Percentiles rank a stretch among this genome's conserved stretches.
Conservation (phyloP, 106 monocot genomes). For the Dendrobium huoshanense region DNA sequence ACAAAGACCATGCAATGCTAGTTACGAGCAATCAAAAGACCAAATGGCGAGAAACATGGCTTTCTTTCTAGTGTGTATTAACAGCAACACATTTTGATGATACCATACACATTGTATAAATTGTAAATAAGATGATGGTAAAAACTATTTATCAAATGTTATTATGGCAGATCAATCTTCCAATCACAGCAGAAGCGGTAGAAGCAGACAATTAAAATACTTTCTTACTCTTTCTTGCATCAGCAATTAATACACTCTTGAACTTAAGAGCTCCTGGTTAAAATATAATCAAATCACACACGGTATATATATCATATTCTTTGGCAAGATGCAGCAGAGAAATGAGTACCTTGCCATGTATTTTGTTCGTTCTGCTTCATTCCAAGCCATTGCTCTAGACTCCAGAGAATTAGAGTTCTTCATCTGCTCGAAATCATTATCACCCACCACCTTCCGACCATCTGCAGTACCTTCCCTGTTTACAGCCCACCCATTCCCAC, state of each 20-base stretch:
- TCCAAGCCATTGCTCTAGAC: constrained; percentile 58
- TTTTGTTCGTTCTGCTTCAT: constrained; percentile 69
- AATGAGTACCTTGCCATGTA: constrained; percentile 61
- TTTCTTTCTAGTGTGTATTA: not conserved
- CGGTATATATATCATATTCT: not conserved
- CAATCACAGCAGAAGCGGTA: no score
- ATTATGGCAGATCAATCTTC: no score
- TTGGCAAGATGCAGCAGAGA: not conserved
- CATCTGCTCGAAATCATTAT: not conserved
- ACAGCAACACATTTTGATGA: not conserved
- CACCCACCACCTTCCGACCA: not conserved
- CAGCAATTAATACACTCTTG: not conserved
- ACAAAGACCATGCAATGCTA: not conserved
- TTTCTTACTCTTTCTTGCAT: not conserved
- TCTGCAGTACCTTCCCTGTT: not conserved
- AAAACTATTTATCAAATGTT: not conserved
- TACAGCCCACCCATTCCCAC: constrained; percentile 4
- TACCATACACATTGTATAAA: not conserved
- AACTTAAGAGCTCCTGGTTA: not conserved
- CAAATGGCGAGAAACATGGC: not conserved
- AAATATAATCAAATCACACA: not conserved
- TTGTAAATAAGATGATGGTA: not conserved
- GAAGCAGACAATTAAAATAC: no score
- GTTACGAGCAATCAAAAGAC: no score
- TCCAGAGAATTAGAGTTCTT: constrained; percentile 41